Evolutionary conservation across 352 stramenopile species (phyloP), one percentile per base, ranked within the genome.

Genomic region (Phytopythium delawarense): DNA sequence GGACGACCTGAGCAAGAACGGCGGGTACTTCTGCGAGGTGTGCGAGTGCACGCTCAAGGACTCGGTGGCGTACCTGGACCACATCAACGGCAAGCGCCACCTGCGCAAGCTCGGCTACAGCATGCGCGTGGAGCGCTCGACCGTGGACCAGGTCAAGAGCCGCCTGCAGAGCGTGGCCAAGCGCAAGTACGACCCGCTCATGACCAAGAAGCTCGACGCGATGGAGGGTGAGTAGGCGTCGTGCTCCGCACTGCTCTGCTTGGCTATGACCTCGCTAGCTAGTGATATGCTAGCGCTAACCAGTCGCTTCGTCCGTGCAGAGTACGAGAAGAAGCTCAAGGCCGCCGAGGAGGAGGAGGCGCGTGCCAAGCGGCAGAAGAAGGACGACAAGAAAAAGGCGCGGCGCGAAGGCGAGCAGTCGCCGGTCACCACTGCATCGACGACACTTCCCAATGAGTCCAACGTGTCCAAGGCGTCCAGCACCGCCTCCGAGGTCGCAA

Each of bases 1-100:
- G 4, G 82, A 95, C 52, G 86, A 96, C 23, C 64, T 83, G 20
- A 87, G 72, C 61, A 88, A 91, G 61, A 78, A 55, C 59, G 89
- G 88, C 25, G 93, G 91, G 2, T 98, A 95, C 72, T 98, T 84
- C 63, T 98, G 93, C 60, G 93, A 98, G 62, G 89, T 97, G 25
- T 98, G 93, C 60, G 93, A 98, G 61, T 89, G 78, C 64, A 78
- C 84, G 4, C 74, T 98, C 40, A 98, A 98, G 73, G 93, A 98
- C 67, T 97, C 88, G 52, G 84, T 97, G 50, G 90, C 89, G 60
- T 98, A 97, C 61, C 72, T 98, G 51, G 93, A 98, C 73, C 93
- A 98, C 65, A 97, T 98, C 74, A 98, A 98, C 70, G 93, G 93
- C 65, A 97, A 97, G 83, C 94, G 94, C 66, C 92, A 98, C 62